Evolutionary conservation across 1,139 yeast genomes (phyloP).

Genomic region (Lodderomyces beijingensis): DNA sequence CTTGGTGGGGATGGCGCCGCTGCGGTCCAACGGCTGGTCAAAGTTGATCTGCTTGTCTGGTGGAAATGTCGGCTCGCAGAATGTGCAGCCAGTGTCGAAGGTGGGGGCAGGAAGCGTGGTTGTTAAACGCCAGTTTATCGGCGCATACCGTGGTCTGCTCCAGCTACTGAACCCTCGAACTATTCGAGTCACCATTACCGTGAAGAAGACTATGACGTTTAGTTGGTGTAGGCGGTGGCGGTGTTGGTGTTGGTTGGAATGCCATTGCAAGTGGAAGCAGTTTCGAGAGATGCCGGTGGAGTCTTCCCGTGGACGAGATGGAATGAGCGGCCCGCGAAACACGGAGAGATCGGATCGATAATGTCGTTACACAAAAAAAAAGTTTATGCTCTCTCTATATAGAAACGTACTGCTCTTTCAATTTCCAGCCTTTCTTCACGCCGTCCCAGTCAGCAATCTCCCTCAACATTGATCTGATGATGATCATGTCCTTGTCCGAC

Average conservation of each 20-base stretch:
- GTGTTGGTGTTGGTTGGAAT: no score
- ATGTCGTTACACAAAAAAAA: no score
- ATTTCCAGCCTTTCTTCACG: constrained; percentile 54
- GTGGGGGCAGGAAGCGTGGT: constrained; percentile 46
- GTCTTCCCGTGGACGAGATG: no score
- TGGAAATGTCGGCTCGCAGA: constrained; percentile 49
- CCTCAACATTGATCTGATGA: constrained; percentile 63
- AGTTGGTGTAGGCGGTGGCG: no score
- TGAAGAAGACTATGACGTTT: no score
- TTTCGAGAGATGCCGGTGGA: no score
- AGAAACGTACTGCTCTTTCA: constrained; percentile 49
- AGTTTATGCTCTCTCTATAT: no score
- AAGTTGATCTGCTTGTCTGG: constrained; percentile 37
- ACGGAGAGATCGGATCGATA: no score
- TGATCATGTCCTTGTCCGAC: constrained; percentile 55
- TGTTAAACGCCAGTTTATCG: constrained; percentile 8
- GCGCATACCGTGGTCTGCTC: background rate
- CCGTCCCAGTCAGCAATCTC: constrained; percentile 69
- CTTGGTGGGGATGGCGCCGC: constrained; percentile 51
- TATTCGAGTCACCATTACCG: constrained; percentile 1
- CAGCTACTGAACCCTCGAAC: constrained; percentile 2
- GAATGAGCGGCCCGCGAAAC: no score
- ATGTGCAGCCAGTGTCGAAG: constrained; percentile 60
- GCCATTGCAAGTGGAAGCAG: no score
- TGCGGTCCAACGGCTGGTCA: constrained; percentile 31